Evolutionary conservation across 176 grass and related monocot genomes (phyloP).

Genomic region (Neostapfia colusana): DNA sequence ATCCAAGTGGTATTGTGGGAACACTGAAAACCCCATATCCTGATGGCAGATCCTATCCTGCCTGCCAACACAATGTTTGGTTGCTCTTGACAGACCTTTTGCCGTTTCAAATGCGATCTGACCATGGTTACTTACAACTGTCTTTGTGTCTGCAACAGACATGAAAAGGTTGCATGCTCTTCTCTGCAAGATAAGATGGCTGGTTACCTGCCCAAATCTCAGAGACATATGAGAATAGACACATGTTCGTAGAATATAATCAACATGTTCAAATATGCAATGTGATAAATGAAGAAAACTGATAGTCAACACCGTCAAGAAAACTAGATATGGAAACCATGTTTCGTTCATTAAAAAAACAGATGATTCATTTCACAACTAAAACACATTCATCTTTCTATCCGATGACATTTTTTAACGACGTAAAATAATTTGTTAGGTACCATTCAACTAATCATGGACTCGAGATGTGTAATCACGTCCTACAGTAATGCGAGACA

Average conservation of each 20-base stretch:
- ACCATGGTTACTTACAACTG: constrained; percentile 11
- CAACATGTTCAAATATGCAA: background rate
- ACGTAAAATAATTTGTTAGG: background rate
- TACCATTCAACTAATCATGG: constrained; percentile 11
- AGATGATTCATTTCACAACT: background rate
- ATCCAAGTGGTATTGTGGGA: constrained; percentile 36
- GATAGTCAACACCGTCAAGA: background rate
- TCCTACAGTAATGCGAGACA: background rate
- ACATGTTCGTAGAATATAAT: background rate
- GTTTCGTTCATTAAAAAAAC: background rate
- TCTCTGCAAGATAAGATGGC: background rate
- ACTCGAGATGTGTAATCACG: constrained; percentile 8
- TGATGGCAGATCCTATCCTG: constrained; percentile 39
- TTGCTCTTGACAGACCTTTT: constrained; percentile 32
- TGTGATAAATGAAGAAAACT: constrained; percentile 4
- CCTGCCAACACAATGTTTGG: constrained; percentile 40
- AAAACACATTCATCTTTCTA: background rate
- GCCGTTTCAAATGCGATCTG: constrained; percentile 35
- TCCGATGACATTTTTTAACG: background rate
- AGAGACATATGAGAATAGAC: background rate
- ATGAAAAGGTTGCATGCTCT: background rate
- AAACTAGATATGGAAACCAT: background rate
- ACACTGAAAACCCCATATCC: constrained; percentile 35
- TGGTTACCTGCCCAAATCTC: background rate
- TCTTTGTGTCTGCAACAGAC: background rate